phyloP scores from a whole-genome alignment of 2,329 filamentous ascomycete genomes.

The Penicillium rolfsii region DNA sequence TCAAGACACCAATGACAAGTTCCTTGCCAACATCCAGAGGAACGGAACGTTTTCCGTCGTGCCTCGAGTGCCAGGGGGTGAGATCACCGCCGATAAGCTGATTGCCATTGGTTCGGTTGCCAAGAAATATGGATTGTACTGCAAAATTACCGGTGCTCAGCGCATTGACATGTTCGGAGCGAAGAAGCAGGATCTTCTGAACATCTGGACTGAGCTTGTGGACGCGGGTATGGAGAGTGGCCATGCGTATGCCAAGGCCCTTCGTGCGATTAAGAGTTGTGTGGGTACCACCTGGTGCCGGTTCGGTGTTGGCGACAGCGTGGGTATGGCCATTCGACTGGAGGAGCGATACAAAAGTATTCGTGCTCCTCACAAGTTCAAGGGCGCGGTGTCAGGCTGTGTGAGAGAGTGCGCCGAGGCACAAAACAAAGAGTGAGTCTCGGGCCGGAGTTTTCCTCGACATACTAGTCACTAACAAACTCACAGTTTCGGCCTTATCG shows the following conservation, averaged over 20 bases:
- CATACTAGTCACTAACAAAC: slow-evolving; percentile 14
- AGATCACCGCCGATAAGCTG: slow-evolving; percentile 85
- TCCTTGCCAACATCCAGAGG: slow-evolving; percentile 85
- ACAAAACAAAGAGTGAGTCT: slow-evolving; percentile 79
- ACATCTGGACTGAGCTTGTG: slow-evolving; percentile 79
- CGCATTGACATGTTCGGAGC: slow-evolving; percentile 93
- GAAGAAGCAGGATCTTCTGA: slow-evolving; percentile 79
- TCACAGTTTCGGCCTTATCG: slow-evolving; percentile 79
- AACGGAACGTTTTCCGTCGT: slow-evolving; percentile 91
- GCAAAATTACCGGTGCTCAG: slow-evolving; percentile 90
- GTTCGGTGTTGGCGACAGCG: slow-evolving; percentile 85
- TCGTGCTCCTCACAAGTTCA: slow-evolving; percentile 86
- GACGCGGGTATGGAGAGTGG: slow-evolving; percentile 88
- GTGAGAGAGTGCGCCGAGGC: slow-evolving; percentile 93
- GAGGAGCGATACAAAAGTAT: slow-evolving; percentile 93
- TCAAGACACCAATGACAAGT: slow-evolving; percentile 89
- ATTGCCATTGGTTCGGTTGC: slow-evolving; percentile 83
- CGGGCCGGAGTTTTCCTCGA: neutral
- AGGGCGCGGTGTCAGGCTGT: slow-evolving; percentile 86
- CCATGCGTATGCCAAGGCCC: slow-evolving; percentile 86
- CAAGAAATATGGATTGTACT: slow-evolving; percentile 81
- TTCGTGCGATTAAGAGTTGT: slow-evolving; percentile 88
- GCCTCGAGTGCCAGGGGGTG: slow-evolving; percentile 78
- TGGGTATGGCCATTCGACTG: slow-evolving; percentile 83
- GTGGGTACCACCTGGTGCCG: slow-evolving; percentile 91